A percentile compares a stretch with the other conserved stretches of the same genome.
These are phyloP conservation scores for Eimeria brunetti DNA, from an alignment of 169 alveolate genomes.

Conservation along the genomic window DNA sequence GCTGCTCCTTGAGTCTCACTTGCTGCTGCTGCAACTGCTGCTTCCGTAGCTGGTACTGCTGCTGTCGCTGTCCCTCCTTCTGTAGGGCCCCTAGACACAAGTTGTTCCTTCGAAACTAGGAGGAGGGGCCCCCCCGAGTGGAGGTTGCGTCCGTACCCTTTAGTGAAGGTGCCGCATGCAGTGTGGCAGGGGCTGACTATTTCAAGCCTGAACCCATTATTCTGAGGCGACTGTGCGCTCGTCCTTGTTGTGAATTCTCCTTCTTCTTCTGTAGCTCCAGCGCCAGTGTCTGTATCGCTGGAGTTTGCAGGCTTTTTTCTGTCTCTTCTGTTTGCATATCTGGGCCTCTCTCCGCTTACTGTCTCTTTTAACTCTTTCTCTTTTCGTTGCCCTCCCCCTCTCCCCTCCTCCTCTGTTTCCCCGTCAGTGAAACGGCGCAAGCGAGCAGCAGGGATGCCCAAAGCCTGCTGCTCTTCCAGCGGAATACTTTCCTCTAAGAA, in stretches of 20 bases:
- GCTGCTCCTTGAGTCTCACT: not conserved
- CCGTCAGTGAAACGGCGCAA: not conserved
- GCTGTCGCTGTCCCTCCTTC: conserved; percentile 18
- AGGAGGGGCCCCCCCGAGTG: conserved; percentile 77
- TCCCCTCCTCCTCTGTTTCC: not conserved
- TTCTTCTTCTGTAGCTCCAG: not conserved
- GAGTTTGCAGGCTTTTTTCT: not conserved
- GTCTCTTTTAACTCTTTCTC: not conserved
- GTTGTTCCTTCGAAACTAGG: not conserved
- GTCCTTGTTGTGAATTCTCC: not conserved
- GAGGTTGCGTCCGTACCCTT: conserved; percentile 84
- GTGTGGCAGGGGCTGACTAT: conserved; percentile 82
- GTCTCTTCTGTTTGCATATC: not conserved
- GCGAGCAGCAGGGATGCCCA: not conserved
- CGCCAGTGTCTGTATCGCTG: not conserved
- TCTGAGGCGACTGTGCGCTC: not conserved
- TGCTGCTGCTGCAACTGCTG: conserved; percentile 6
- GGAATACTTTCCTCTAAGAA: conserved; percentile 2
- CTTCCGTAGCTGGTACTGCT: conserved; percentile 11
- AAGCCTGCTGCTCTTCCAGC: conserved; percentile 17
- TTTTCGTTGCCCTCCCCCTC: not conserved
- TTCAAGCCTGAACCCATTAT: conserved; percentile 84
- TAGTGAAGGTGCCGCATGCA: conserved; percentile 88
- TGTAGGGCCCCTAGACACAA: not conserved
- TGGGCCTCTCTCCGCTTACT: not conserved